Evolutionary conservation across 805 yeast genomes (phyloP).

Genomic region (Martiniozyma abietophila): DNA sequence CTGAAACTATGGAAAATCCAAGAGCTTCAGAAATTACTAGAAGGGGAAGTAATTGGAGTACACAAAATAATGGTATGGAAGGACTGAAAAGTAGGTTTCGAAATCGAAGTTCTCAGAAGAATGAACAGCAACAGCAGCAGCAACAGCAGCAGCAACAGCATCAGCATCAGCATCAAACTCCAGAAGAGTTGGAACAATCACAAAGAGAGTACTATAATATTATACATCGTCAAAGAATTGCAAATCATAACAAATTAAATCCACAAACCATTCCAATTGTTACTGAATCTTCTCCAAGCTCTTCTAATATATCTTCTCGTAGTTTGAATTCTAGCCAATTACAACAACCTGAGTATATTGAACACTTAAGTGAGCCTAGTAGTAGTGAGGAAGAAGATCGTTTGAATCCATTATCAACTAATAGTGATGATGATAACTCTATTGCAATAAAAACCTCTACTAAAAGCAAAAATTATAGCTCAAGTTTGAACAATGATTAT

Average conservation of each 20-base stretch:
- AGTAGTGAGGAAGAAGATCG: constrained; percentile 19
- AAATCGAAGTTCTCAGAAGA: constrained; percentile 7
- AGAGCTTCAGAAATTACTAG: constrained; percentile 3
- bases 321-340: constrained; percentile 1
- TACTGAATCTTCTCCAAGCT: too few species aligned
- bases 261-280: background rate
- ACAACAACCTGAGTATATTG: constrained; percentile 10
- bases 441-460: background rate
- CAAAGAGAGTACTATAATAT: background rate
- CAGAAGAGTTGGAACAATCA: constrained; percentile 1
- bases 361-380: constrained; percentile 36
- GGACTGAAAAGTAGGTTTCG: constrained; percentile 14
- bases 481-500: background rate
- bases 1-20: constrained; percentile 21
- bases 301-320: too few species aligned
- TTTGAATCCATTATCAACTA: background rate
- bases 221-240: background rate
- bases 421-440: background rate
- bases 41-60: constrained; percentile 10
- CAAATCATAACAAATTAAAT: background rate
- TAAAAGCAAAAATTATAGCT: background rate
- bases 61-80: constrained; percentile 28
- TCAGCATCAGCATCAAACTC: too few species aligned
- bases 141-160: too few species aligned
- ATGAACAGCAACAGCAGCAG: too few species aligned